Evolutionary conservation across 1,284 basidiomycete genomes (phyloP).

Genomic region (Cronartium quercuum): DNA sequence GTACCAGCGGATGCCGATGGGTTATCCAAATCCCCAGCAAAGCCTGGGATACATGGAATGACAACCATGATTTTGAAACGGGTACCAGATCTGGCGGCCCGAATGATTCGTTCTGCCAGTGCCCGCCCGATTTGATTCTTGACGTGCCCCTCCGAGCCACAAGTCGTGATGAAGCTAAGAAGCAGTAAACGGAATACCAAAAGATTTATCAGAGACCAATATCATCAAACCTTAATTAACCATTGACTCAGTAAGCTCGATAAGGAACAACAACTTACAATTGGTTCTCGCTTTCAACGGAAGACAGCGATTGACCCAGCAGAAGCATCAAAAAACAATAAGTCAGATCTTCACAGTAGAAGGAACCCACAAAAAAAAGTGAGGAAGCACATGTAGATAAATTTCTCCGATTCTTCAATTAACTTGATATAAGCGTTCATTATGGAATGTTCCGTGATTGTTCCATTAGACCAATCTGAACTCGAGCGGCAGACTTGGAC

Average conservation of each 20-base stretch:
- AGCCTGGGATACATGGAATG: conserved; percentile 59
- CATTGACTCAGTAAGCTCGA: no score
- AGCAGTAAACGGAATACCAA: background rate
- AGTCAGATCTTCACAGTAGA: background rate
- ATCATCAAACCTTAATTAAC: background rate
- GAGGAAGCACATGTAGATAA: conserved; percentile 72
- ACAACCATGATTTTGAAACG: conserved; percentile 78
- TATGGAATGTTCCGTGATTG: conserved; percentile 56
- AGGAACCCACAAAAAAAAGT: conserved; percentile 21
- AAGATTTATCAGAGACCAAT: conserved; percentile 2
- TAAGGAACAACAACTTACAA: conserved; percentile 66
- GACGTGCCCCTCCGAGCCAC: conserved; percentile 57
- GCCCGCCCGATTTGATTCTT: conserved; percentile 74
- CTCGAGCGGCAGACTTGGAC: conserved; percentile 77
- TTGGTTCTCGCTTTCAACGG: conserved; percentile 66
- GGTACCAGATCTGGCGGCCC: conserved; percentile 62
- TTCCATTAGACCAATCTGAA: conserved; percentile 84
- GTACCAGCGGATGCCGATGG: conserved; percentile 51
- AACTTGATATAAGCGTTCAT: conserved; percentile 62
- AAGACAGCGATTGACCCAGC: background rate
- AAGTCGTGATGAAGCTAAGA: conserved; percentile 62
- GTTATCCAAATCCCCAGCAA: conserved; percentile 38
- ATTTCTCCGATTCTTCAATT: conserved; percentile 75
- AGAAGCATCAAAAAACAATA: background rate
- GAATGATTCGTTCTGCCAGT: conserved; percentile 70